Conservation (phyloP, 306 rosid genomes). For the Psophocarpus tetragonolobus region DNA sequence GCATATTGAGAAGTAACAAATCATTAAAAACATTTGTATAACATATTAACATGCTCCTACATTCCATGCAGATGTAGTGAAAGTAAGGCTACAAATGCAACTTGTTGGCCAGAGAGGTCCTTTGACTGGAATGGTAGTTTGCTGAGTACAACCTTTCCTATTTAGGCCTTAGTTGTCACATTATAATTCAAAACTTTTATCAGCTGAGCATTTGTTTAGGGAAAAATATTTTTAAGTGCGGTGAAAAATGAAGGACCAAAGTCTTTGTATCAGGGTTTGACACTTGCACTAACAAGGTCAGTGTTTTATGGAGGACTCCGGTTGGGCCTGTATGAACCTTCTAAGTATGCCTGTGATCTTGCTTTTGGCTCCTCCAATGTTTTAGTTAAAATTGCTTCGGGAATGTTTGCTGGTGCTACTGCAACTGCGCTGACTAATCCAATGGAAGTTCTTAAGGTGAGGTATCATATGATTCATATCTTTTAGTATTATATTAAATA, state of each 20-base stretch:
- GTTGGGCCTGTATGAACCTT: constrained; percentile 94
- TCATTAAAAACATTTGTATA: background rate
- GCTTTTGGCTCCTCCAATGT: constrained; percentile 84
- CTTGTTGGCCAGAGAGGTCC: constrained; percentile 96
- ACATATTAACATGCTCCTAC: constrained; percentile 31
- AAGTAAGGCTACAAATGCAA: constrained; percentile 98
- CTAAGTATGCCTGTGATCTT: constrained; percentile 78
- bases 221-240: constrained; percentile 56
- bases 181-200: constrained; percentile 26
- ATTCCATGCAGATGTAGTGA: constrained; percentile 83
- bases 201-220: constrained; percentile 54
- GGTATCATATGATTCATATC: background rate
- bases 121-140: constrained; percentile 83
- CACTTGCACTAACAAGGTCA: constrained; percentile 90
- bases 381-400: constrained; percentile 80
- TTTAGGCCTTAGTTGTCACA: constrained; percentile 32
- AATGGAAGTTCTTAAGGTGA: constrained; percentile 89
- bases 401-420: constrained; percentile 77
- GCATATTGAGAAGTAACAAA: background rate
- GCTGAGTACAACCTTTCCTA: constrained; percentile 34
- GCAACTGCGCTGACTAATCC: constrained; percentile 94
- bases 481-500: constrained; percentile 14
- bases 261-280: constrained; percentile 83
- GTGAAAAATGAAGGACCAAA: constrained; percentile 82
- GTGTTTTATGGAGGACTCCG: constrained; percentile 94